These are phyloP conservation scores for Trypanosoma rangeli DNA, from an alignment of 208 protist species.

Conservation along the genomic window DNA sequence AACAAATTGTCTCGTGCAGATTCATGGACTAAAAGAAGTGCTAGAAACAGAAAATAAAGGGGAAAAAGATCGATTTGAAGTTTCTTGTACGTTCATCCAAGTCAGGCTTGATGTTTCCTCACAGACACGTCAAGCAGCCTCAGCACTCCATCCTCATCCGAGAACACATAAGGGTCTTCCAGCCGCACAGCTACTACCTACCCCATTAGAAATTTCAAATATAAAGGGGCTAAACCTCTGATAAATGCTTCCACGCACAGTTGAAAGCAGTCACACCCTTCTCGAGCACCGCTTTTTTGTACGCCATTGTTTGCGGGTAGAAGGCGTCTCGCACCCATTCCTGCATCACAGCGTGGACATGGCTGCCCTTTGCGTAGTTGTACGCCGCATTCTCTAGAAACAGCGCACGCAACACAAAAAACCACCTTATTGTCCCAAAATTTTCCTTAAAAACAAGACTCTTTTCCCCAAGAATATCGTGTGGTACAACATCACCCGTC, in stretches of 20 bases:
- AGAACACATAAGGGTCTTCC: too few relatives aligned
- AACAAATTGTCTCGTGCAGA: neutral
- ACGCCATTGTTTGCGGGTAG: slow-evolving; percentile 69
- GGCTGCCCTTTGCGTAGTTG: slow-evolving; percentile 46
- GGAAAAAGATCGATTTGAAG: neutral
- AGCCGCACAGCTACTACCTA: neutral
- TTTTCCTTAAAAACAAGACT: slow-evolving; percentile 60
- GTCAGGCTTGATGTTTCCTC: too few relatives aligned
- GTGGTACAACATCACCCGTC: slow-evolving; percentile 44
- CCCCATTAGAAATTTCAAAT: slow-evolving; percentile 10
- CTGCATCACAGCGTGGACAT: slow-evolving; percentile 71
- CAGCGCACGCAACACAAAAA: slow-evolving; percentile 57
- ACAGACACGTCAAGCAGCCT: too few relatives aligned
- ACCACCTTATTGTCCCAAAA: slow-evolving; percentile 68
- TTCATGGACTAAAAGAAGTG: neutral
- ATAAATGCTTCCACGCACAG: slow-evolving; percentile 21
- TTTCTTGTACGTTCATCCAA: neutral
- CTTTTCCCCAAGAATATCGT: slow-evolving; percentile 43
- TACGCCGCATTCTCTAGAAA: slow-evolving; percentile 79
- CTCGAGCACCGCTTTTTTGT: slow-evolving; percentile 54
- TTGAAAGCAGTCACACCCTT: slow-evolving; percentile 47
- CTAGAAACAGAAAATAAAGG: slow-evolving; percentile 2
- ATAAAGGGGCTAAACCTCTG: slow-evolving; percentile 5
- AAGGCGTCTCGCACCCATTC: slow-evolving; percentile 81
- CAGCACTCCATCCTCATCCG: too few relatives aligned